Conservation (phyloP, 805 yeast species). For the Pichia pseudocactophila region DNA sequence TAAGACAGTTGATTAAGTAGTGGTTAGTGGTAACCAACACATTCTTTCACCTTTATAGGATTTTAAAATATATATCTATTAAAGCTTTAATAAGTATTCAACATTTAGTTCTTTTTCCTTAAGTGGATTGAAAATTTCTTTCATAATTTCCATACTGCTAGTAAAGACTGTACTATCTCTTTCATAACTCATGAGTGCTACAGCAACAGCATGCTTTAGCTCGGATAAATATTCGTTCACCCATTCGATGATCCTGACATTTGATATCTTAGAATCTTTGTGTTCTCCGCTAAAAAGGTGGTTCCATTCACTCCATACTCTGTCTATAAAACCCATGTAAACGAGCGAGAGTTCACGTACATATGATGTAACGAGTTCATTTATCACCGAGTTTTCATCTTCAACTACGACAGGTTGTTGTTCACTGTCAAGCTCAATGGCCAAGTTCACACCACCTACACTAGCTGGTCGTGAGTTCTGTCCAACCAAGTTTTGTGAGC, state of each 20-base stretch:
- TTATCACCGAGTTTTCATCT: not conserved
- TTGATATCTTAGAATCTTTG: conserved; percentile 1
- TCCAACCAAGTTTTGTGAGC: not conserved
- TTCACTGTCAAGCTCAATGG: not conserved
- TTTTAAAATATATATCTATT: not conserved
- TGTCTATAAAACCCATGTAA: conserved; percentile 8
- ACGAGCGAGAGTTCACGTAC: conserved; percentile 9
- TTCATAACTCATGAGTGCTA: conserved; percentile 59
- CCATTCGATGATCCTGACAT: conserved; percentile 58
- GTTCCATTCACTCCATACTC: conserved; percentile 8
- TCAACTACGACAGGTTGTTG: not conserved
- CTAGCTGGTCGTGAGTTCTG: conserved; percentile 4
- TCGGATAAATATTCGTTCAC: conserved; percentile 52
- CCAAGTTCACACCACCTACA: not conserved
- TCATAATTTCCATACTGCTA: conserved; percentile 45
- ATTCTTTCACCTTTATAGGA: too few species aligned
- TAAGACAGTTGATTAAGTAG: not conserved
- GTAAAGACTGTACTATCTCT: conserved; percentile 42
- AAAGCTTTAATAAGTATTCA: conserved; percentile 45
- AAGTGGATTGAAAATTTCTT: conserved; percentile 52
- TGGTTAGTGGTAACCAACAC: conserved; percentile 6
- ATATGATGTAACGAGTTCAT: conserved; percentile 7
- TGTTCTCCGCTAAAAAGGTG: not conserved
- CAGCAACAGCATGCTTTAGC: conserved; percentile 51
- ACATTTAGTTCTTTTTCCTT: conserved; percentile 64